Evolutionary conservation across 495 filamentous ascomycete genomes (phyloP).

Genomic region (Penicillium flavigenum): DNA sequence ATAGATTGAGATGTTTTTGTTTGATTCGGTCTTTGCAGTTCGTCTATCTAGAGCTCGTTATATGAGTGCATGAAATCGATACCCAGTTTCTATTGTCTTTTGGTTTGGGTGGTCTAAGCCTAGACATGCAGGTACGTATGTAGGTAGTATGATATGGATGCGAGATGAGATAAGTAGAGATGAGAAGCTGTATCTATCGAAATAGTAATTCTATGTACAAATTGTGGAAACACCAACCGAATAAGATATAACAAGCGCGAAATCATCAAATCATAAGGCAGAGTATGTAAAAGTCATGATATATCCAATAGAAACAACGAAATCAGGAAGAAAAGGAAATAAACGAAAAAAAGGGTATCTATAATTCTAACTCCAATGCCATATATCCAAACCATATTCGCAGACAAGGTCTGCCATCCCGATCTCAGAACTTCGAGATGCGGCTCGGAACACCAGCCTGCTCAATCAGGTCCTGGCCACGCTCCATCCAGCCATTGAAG

Average conservation of each 20-base stretch:
- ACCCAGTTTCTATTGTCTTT: conserved; percentile 22
- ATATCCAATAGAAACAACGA: conserved; percentile 14
- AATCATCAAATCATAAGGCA: conserved; percentile 28
- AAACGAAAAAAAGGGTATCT: conserved; percentile 39
- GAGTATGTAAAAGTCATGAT: conserved; percentile 22
- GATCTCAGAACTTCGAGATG: conserved; percentile 28
- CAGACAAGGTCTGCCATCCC: conserved; percentile 1
- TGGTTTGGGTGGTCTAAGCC: not conserved
- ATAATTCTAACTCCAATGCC: conserved; percentile 35
- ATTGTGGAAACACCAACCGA: conserved; percentile 1
- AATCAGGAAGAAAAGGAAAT: conserved; percentile 11
- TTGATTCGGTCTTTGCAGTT: conserved; percentile 2
- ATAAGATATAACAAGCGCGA: conserved; percentile 1
- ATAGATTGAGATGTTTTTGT: not conserved
- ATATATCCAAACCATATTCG: conserved; percentile 21
- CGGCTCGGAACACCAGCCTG: conserved; percentile 42
- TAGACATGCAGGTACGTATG: not conserved
- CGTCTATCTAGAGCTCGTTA: conserved; percentile 5
- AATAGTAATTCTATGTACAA: conserved; percentile 20
- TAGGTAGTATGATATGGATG: not conserved
- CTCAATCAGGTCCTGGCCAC: conserved; percentile 44
- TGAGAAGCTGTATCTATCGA: not conserved
- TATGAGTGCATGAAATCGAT: conserved; percentile 29
- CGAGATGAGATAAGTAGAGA: not conserved
- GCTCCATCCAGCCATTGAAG: conserved; percentile 44